Percentiles rank a stretch among this genome's conserved stretches.
Conservation (phyloP, 2,329 filamentous ascomycete species). For the Colletotrichum phormii region DNA sequence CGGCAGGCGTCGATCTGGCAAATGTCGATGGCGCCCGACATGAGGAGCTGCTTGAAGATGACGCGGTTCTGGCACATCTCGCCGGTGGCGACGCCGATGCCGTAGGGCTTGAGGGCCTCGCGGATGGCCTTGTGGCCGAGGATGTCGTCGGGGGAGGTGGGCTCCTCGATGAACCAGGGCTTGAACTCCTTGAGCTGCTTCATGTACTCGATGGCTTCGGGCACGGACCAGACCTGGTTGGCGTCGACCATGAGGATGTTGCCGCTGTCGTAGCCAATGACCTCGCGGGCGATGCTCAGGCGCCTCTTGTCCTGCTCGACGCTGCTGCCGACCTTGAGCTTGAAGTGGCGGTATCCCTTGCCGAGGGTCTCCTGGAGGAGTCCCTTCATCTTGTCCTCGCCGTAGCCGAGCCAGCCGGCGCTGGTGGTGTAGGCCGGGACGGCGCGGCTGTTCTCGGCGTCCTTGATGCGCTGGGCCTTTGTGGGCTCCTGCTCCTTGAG, state of each 20-base stretch:
- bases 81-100: slow-evolving; percentile 88
- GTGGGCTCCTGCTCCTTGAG: slow-evolving; percentile 73
- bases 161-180: slow-evolving; percentile 96
- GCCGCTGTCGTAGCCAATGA: slow-evolving; percentile 84
- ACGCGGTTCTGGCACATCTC: slow-evolving; percentile 98
- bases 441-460: slow-evolving; percentile 78
- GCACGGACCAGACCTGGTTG: slow-evolving; percentile 93
- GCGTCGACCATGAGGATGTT: slow-evolving; percentile 94
- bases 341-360: slow-evolving; percentile 87
- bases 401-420: slow-evolving; percentile 93
- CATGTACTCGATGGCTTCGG: slow-evolving; percentile 91
- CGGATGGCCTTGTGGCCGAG: slow-evolving; percentile 88
- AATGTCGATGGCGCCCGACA: slow-evolving; percentile 83
- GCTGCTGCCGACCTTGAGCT: slow-evolving; percentile 86
- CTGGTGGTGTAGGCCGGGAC: slow-evolving; percentile 93
- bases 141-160: slow-evolving; percentile 89
- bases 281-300: slow-evolving; percentile 78
- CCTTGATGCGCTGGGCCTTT: slow-evolving; percentile 77
- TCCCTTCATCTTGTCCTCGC: slow-evolving; percentile 85
- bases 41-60: slow-evolving; percentile 91
- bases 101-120: slow-evolving; percentile 79
- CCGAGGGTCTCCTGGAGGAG: slow-evolving; percentile 79
- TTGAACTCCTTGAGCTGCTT: slow-evolving; percentile 83
- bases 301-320: slow-evolving; percentile 78
- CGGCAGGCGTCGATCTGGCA: slow-evolving; percentile 93